Evolutionary conservation across 2,329 filamentous ascomycete species (phyloP).

Genomic region (Ophiocordyceps camponoti-floridani): DNA sequence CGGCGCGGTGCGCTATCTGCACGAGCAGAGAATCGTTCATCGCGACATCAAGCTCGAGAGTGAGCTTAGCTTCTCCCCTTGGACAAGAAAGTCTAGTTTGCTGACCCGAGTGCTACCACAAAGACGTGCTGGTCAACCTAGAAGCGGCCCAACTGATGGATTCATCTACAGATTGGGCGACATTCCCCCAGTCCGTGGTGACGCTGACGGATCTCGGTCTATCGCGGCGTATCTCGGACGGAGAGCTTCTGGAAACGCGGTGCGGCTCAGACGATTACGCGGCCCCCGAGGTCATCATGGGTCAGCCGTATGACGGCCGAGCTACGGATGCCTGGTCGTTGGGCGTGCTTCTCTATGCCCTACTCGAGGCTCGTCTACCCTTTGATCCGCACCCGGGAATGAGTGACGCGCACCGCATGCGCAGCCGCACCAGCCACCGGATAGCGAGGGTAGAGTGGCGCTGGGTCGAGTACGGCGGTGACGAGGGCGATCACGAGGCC

Average conservation of each 20-base stretch:
- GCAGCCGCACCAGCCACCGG: constrained; percentile 74
- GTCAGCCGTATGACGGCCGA: constrained; percentile 83
- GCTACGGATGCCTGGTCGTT: constrained; percentile 89
- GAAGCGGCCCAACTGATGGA: constrained; percentile 48
- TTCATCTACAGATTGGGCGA: constrained; percentile 46
- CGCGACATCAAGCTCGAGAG: constrained; percentile 94
- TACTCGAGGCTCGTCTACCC: constrained; percentile 81
- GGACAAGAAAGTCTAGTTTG: neutral
- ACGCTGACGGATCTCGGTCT: constrained; percentile 87
- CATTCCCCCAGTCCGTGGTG: constrained; percentile 65
- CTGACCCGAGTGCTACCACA: constrained; percentile 1
- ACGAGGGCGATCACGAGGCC: constrained; percentile 72
- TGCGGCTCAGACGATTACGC: constrained; percentile 97
- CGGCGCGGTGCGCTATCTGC: constrained; percentile 69
- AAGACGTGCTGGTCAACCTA: constrained; percentile 84
- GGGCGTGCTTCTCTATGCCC: constrained; percentile 79
- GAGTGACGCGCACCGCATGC: constrained; percentile 56
- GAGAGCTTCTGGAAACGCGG: constrained; percentile 77
- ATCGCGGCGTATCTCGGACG: constrained; percentile 67
- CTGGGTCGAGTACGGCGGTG: constrained; percentile 73
- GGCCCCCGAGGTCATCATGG: constrained; percentile 89
- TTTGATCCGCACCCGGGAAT: constrained; percentile 81
- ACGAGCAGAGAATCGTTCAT: constrained; percentile 75
- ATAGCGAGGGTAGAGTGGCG: constrained; percentile 93
- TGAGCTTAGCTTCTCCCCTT: constrained; percentile 24